Base-by-base conservation (phyloP, 192 early-diverging fungal species). In the Coemansia sp. region DNA sequence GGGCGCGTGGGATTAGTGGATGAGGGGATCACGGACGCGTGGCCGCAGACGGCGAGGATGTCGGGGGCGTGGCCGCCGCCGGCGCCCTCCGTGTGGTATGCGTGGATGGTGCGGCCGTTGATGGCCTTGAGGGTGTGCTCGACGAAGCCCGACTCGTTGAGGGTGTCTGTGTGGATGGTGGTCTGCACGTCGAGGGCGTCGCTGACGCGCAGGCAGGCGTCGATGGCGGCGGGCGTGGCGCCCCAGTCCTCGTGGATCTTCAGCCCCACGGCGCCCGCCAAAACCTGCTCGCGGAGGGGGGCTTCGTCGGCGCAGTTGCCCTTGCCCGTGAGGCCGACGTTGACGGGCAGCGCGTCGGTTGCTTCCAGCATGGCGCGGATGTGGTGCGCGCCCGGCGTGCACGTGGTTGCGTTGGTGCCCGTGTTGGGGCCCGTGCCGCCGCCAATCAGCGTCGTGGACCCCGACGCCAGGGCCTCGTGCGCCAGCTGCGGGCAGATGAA, bases 201-300 rank as follows among this genome's bases (percentile, higher is more conserved):
- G 75, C 93, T 93, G 8, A 94, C 89, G 0, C 77, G 59, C 66
- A 99, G 79, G 67, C 95, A 97, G 35, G 85, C 85, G 68, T 99
- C 94, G 72, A 99, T 99, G 8, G 93, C 93, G 34, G 91, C 87
- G 2, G 97, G 97, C 3, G 97, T 97, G 5, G 95, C 90, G 7
- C 97, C 96, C 94, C 95, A 96, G 82, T 97, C 95, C 80, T 97
- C 95, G 83, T 97, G 95, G 36, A 97, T 81, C 85, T 96, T 91
- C 19, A 99, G 84, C 24, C 97, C 97, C 10, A 96, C 68, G 9
- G 89, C 91, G 62, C 97, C 97, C 16, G 93, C 92, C 27, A 87
- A 71, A 44, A 97, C 85, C 67, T 97, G 95, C 61, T 95, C 95
- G 39, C 85, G 81, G 31, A 99, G 72, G 4, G 88, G 93, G 24